phyloP scores from a whole-genome alignment of 1,284 basidiomycete species.

The Trichosporon coremiiforme region DNA sequence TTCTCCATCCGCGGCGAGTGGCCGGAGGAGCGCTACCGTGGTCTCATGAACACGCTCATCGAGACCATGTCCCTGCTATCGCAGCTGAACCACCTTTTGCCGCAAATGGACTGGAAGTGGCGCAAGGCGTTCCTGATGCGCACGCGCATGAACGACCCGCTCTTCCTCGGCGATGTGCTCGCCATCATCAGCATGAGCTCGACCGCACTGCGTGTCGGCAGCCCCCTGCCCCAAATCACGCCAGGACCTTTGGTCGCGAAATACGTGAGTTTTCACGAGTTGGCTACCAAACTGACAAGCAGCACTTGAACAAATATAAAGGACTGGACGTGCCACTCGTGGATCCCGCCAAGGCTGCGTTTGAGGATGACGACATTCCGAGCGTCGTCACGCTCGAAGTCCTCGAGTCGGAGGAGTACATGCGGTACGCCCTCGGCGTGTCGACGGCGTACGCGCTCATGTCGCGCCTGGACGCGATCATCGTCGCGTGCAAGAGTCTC shows the following conservation, averaged over 20 bases:
- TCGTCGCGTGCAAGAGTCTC: constrained; percentile 53
- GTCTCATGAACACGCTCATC: constrained; percentile 47
- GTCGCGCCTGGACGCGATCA: constrained; percentile 48
- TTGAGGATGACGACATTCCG: constrained; percentile 44
- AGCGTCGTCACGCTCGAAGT: constrained; percentile 52
- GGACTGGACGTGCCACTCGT: constrained; percentile 43
- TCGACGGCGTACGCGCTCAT: constrained; percentile 52
- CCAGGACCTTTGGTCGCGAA: constrained; percentile 78
- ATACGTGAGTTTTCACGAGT: constrained; percentile 59
- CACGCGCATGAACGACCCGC: constrained; percentile 73
- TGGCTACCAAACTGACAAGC: constrained; percentile 4
- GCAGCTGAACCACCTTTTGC: constrained; percentile 54
- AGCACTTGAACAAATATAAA: constrained; percentile 46
- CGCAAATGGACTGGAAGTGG: constrained; percentile 61
- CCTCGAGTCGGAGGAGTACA: constrained; percentile 51
- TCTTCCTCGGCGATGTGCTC: constrained; percentile 80
- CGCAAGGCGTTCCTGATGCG: constrained; percentile 71
- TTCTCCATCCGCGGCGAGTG: constrained; percentile 53
- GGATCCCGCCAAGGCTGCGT: constrained; percentile 39
- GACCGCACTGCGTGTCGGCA: constrained; percentile 69
- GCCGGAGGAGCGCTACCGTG: constrained; percentile 54
- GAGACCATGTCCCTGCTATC: constrained; percentile 51
- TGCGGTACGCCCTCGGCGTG: constrained; percentile 54
- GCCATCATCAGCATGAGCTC: constrained; percentile 68
- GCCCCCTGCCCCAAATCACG: constrained; percentile 79